phyloP scores from a whole-genome alignment of 768 basidiomycete genomes.

The Lactifluus rugatus region DNA sequence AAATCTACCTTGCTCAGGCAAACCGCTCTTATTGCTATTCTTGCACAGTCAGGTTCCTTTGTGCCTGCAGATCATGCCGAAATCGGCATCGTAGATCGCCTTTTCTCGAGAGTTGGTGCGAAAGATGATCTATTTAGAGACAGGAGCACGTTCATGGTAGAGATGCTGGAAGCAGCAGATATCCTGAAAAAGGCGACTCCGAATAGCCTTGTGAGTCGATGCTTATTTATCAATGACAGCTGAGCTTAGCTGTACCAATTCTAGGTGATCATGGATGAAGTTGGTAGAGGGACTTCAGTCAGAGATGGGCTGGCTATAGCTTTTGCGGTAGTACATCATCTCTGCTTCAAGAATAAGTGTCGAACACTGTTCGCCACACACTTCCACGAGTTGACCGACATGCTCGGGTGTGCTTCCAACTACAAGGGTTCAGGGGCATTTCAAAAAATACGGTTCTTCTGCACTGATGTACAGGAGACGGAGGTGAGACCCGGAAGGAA shows the following conservation, averaged over 20 bases:
- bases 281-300: slow-evolving; percentile 92
- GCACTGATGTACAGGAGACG: slow-evolving; percentile 76
- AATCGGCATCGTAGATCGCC: slow-evolving; percentile 79
- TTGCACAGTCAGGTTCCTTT: slow-evolving; percentile 89
- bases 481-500: slow-evolving; percentile 37
- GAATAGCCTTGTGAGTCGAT: slow-evolving; percentile 61
- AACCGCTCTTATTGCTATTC: slow-evolving; percentile 77
- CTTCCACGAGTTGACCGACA: slow-evolving; percentile 86
- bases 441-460: slow-evolving; percentile 69
- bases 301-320: slow-evolving; percentile 91
- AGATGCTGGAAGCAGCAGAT: slow-evolving; percentile 90
- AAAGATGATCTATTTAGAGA: slow-evolving; percentile 92
- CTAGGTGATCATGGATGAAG: slow-evolving; percentile 99
- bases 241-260: slow-evolving; percentile 1
- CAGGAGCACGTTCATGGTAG: slow-evolving; percentile 96
- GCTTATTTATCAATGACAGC: not conserved
- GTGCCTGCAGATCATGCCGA: slow-evolving; percentile 79
- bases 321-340: slow-evolving; percentile 80
- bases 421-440: slow-evolving; percentile 40
- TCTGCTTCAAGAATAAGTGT: slow-evolving; percentile 59
- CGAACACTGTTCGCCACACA: slow-evolving; percentile 97
- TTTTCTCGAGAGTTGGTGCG: slow-evolving; percentile 93
- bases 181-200: slow-evolving; percentile 79
- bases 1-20: slow-evolving; percentile 93
- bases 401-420: slow-evolving; percentile 55